Conservation (phyloP, 2,329 filamentous ascomycete genomes). For the Cytospora mali region DNA sequence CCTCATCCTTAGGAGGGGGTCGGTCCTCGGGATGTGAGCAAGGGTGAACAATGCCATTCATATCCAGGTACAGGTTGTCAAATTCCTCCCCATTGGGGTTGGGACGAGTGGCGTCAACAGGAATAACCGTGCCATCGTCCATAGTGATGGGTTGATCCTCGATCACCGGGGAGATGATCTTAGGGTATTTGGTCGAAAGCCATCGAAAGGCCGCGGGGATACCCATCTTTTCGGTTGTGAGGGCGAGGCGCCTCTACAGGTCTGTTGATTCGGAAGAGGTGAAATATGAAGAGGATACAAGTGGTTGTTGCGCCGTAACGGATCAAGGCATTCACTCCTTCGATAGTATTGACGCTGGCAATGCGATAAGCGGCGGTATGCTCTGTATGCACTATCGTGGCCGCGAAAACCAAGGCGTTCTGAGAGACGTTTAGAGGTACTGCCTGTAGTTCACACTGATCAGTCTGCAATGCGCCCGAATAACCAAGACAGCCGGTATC, state of each 20-base stretch:
- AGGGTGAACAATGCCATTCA: conserved; percentile 99
- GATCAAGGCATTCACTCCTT: neutral
- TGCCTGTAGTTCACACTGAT: conserved; percentile 21
- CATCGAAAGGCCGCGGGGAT: conserved; percentile 94
- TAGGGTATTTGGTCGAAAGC: conserved; percentile 96
- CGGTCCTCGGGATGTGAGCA: conserved; percentile 96
- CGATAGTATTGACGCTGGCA: neutral
- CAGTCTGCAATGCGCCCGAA: conserved; percentile 8
- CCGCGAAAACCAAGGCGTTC: neutral
- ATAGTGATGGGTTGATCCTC: conserved; percentile 83
- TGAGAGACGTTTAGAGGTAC: neutral
- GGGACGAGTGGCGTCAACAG: conserved; percentile 78
- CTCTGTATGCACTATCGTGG: neutral
- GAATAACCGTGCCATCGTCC: conserved; percentile 78
- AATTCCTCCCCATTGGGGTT: conserved; percentile 98
- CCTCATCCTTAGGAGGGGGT: conserved; percentile 87
- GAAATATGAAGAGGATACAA: neutral
- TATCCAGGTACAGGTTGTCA: conserved; percentile 96
- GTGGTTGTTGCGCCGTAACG: neutral
- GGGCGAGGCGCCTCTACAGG: conserved; percentile 9
- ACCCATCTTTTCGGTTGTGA: conserved; percentile 65
- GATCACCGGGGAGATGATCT: conserved; percentile 89
- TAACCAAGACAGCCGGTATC: conserved; percentile 1
- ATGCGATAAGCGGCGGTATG: neutral
- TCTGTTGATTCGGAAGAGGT: neutral